Evolutionary conservation across 192 early-diverging fungal genomes (phyloP).

Genomic region (Gryganskiella cystojenkinii): DNA sequence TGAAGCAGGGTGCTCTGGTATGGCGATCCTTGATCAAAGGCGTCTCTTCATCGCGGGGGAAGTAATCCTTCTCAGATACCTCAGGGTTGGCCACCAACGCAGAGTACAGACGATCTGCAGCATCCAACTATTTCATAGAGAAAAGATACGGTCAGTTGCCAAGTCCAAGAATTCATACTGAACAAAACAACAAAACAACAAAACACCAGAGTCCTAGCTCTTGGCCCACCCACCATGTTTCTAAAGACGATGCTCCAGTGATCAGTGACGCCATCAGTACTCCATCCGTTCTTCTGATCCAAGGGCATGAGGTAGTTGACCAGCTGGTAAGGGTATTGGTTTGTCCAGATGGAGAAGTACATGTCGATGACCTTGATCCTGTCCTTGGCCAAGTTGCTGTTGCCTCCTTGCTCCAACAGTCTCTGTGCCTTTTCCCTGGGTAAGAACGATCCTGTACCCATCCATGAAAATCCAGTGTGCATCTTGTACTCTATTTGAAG

Average conservation of each 20-base stretch:
- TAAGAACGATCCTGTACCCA: slow-evolving; percentile 62
- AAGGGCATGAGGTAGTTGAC: slow-evolving; percentile 57
- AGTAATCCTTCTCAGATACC: slow-evolving; percentile 55
- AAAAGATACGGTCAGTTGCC: not conserved
- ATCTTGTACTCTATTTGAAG: slow-evolving; percentile 51
- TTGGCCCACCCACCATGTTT: slow-evolving; percentile 47
- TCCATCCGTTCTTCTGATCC: slow-evolving; percentile 56
- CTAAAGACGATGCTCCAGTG: slow-evolving; percentile 59
- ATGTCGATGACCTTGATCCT: slow-evolving; percentile 57
- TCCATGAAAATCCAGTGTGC: slow-evolving; percentile 66
- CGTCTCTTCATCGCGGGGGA: slow-evolving; percentile 53
- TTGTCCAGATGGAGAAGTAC: slow-evolving; percentile 71
- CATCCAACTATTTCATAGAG: slow-evolving; percentile 58
- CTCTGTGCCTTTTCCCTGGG: slow-evolving; percentile 60
- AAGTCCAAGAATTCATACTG: not conserved
- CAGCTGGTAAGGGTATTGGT: slow-evolving; percentile 68
- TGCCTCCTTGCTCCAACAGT: slow-evolving; percentile 63
- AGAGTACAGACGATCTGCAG: slow-evolving; percentile 55
- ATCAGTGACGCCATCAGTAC: slow-evolving; percentile 55
- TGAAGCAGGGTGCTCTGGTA: slow-evolving; percentile 58
- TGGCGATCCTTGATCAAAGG: slow-evolving; percentile 58
- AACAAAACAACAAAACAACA: not conserved
- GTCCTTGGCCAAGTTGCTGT: slow-evolving; percentile 58
- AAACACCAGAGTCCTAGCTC: not conserved
- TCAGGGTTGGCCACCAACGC: slow-evolving; percentile 53